Conservation (phyloP, 306 rosid genomes). For the Styphnolobium japonicum region DNA sequence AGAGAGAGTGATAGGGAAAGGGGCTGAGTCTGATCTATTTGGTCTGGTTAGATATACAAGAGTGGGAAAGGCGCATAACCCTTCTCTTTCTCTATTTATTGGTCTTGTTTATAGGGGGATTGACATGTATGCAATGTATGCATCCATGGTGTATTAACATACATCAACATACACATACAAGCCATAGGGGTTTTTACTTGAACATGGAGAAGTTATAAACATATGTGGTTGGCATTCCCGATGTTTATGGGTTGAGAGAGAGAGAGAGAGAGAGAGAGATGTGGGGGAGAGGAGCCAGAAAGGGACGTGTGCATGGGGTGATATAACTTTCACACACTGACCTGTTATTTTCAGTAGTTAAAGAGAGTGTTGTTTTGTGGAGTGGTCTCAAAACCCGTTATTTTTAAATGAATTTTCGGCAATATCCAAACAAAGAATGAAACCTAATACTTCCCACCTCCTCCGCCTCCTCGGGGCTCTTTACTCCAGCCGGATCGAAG, state of each 20-base stretch:
- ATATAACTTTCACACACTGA: constrained; percentile 95
- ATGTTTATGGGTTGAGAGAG: constrained; percentile 36
- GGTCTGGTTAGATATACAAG: constrained; percentile 49
- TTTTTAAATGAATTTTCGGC: constrained; percentile 34
- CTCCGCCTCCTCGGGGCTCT: constrained; percentile 61
- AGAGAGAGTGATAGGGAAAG: constrained; percentile 36
- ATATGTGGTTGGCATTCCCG: constrained; percentile 65
- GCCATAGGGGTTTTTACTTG: constrained; percentile 18
- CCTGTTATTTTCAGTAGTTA: constrained; percentile 63
- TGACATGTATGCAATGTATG: background rate
- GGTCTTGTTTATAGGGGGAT: constrained; percentile 33
- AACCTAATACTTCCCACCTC: constrained; percentile 13
- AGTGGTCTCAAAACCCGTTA: constrained; percentile 36
- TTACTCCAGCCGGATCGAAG: constrained; percentile 1
- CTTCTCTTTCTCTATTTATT: constrained; percentile 22
- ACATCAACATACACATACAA: background rate
- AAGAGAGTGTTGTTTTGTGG: constrained; percentile 78
- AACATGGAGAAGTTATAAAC: constrained; percentile 21
- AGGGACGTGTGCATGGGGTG: constrained; percentile 99
- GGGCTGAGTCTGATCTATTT: constrained; percentile 34
- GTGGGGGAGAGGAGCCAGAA: constrained; percentile 99
- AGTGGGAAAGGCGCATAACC: constrained; percentile 31
- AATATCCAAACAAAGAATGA: constrained; percentile 53
- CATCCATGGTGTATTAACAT: background rate
- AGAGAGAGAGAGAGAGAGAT: constrained; percentile 69